Base-by-base conservation (phyloP, 495 filamentous ascomycete species). In the Pyrenula aspistea region DNA sequence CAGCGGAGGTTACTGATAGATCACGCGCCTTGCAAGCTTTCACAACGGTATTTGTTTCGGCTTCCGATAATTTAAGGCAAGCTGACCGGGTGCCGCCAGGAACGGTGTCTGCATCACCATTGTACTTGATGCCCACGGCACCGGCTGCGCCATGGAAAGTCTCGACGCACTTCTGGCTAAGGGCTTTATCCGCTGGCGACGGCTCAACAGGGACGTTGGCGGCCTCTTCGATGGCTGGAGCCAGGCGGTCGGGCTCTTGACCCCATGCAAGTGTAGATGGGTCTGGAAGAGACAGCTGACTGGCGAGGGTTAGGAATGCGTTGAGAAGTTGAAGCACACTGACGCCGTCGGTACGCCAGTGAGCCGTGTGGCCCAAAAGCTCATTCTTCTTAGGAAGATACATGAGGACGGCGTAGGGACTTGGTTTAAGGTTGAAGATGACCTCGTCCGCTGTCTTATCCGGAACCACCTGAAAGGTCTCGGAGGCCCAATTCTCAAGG, bases 281-380 rank as follows among this genome's bases (percentile, higher is more conserved):
- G 53, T 62, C 50, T 31, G 54, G 53, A 51, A 24, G 53, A 57
- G 48, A 49, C 2, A 61, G 15, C 11, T 57, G 56, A 10, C 53
- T 52, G 49, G 61, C 58, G 52, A 60, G 60, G 25, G 59, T 55
- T n/a, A 60, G 53, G 20, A 65, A 61, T n/a, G 65, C 62, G 48
- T 62, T 57, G 11, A 68, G 59, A 15, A 69, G 67, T 1, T 63
- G 64, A 1, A 71, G 51, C 1, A 57, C 60, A 22, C 68, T 67
- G 22, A 60, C 25, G n/a, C 67, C 67, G 36, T 72, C 69, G 11
- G 59, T 69, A 4, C 63, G 63, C 67, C 69, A 70, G 55, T 70
- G 69, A 22, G 68, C 58, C 12, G 55, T 56, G 51, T 69, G 63
- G 11, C 62, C 21, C 12, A 70, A 21, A 10, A 70, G 53, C 42